Conservation (phyloP, 352 stramenopile genomes). For the Phytopythium ostracodes region DNA sequence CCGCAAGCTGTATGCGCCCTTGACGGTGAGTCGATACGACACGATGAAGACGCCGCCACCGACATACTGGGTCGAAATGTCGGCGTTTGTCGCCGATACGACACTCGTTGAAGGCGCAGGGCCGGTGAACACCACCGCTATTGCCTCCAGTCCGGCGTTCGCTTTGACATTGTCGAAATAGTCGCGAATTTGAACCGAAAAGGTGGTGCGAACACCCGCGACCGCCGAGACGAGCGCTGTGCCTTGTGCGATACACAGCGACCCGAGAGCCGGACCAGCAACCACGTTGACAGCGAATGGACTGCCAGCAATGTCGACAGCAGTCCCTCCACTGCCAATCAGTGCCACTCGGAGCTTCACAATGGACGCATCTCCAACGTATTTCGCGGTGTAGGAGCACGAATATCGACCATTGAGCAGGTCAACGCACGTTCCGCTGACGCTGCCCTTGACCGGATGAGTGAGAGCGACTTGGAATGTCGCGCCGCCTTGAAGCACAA, state of each 20-base stretch:
- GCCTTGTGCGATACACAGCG: slow-evolving; percentile 33
- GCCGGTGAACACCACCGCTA: slow-evolving; percentile 33
- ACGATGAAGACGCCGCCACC: slow-evolving; percentile 35
- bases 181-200: slow-evolving; percentile 53
- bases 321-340: slow-evolving; percentile 7
- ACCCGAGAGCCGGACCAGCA: slow-evolving; percentile 46
- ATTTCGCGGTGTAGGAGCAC: slow-evolving; percentile 56
- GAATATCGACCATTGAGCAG: slow-evolving; percentile 53
- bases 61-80: slow-evolving; percentile 24
- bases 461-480: slow-evolving; percentile 34
- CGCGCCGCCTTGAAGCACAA: slow-evolving; percentile 36
- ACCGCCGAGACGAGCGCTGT: slow-evolving; percentile 46
- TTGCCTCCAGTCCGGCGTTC: slow-evolving; percentile 45
- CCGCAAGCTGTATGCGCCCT: slow-evolving; percentile 42
- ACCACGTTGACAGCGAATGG: slow-evolving; percentile 47
- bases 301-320: slow-evolving; percentile 32
- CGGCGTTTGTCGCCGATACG: slow-evolving; percentile 14
- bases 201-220: slow-evolving; percentile 39
- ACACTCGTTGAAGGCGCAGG: slow-evolving; percentile 19
- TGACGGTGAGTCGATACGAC: slow-evolving; percentile 33
- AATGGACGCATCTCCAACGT: slow-evolving; percentile 18
- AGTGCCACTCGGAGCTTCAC: slow-evolving; percentile 34
- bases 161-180: slow-evolving; percentile 55
- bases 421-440: slow-evolving; percentile 44
- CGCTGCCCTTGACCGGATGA: slow-evolving; percentile 26